These are phyloP conservation scores for Scheffersomyces coipomensis DNA, from an alignment of 805 yeast species.

Conservation along the genomic window DNA sequence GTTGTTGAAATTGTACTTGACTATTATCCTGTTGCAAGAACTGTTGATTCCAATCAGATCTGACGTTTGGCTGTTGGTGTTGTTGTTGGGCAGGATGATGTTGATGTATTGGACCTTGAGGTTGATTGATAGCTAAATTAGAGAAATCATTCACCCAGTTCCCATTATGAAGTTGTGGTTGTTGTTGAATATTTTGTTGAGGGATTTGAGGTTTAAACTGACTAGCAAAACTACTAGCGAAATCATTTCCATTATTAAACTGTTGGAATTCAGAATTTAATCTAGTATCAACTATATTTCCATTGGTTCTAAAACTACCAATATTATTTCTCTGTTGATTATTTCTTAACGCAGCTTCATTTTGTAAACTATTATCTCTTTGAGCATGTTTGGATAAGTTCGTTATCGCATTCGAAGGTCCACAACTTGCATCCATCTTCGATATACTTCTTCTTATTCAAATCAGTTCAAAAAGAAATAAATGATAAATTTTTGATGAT, in stretches of 20 bases:
- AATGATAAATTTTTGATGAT: too few species aligned
- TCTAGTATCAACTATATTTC: constrained; percentile 24
- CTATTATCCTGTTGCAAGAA: constrained; percentile 8
- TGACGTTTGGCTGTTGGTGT: not conserved
- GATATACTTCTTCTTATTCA: not conserved
- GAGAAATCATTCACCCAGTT: constrained; percentile 33
- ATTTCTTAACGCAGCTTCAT: constrained; percentile 19
- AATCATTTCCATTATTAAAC: constrained; percentile 20
- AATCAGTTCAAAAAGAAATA: too few species aligned
- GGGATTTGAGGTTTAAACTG: constrained; percentile 10
- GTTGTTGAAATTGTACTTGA: constrained; percentile 7
- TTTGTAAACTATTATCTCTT: constrained; percentile 38
- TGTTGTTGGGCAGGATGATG: constrained; percentile 5
- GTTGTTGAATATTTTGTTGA: constrained; percentile 7
- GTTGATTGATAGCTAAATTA: constrained; percentile 16
- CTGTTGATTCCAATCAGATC: constrained; percentile 8
- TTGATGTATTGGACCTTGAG: too few species aligned
- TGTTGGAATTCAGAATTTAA: constrained; percentile 40
- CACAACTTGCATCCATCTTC: constrained; percentile 35
- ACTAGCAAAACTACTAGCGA: constrained; percentile 12
- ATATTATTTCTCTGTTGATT: constrained; percentile 7
- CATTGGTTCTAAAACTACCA: constrained; percentile 14
- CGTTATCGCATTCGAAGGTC: constrained; percentile 44
- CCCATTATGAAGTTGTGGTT: constrained; percentile 4
- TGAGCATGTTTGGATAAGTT: constrained; percentile 41